Evolutionary conservation across 1,284 basidiomycete species (phyloP).

Genomic region (Rhodotorula sp.): DNA sequence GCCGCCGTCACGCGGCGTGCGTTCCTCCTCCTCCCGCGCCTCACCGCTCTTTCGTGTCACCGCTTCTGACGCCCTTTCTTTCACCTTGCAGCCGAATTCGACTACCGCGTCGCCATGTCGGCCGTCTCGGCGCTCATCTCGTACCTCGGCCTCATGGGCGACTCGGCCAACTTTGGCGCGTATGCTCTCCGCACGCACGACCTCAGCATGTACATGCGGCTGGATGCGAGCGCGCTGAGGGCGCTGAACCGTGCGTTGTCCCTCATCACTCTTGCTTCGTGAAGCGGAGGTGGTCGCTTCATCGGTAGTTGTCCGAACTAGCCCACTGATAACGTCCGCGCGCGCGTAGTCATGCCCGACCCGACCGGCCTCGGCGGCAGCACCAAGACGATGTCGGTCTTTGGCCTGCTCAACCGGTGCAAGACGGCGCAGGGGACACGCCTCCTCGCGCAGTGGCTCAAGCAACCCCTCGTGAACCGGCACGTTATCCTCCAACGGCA

Average conservation of each 20-base stretch:
- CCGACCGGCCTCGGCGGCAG: constrained; percentile 36
- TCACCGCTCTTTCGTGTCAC: neutral
- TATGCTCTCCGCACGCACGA: constrained; percentile 86
- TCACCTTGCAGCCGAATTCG: constrained; percentile 66
- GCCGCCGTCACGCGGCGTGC: constrained; percentile 56
- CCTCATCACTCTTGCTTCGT: neutral
- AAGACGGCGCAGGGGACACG: constrained; percentile 96
- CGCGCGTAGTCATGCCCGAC: constrained; percentile 41
- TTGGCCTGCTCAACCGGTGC: constrained; percentile 90
- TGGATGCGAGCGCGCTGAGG: constrained; percentile 90
- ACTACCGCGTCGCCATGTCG: constrained; percentile 74
- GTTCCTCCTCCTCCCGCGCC: constrained; percentile 46
- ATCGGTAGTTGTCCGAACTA: too few species aligned
- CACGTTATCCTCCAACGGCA: constrained; percentile 88
- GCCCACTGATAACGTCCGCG: neutral
- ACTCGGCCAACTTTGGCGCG: constrained; percentile 76
- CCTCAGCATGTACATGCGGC: constrained; percentile 89
- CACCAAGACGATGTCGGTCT: constrained; percentile 76
- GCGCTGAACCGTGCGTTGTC: constrained; percentile 71
- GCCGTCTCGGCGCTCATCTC: constrained; percentile 78
- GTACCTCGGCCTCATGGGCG: constrained; percentile 81
- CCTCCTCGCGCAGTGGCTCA: constrained; percentile 88
- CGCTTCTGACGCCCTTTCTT: neutral
- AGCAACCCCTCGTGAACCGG: constrained; percentile 91
- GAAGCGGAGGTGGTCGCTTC: too few species aligned